Base-by-base conservation (phyloP, 2,329 filamentous ascomycete genomes). In the Dothiorella sarmentorum region DNA sequence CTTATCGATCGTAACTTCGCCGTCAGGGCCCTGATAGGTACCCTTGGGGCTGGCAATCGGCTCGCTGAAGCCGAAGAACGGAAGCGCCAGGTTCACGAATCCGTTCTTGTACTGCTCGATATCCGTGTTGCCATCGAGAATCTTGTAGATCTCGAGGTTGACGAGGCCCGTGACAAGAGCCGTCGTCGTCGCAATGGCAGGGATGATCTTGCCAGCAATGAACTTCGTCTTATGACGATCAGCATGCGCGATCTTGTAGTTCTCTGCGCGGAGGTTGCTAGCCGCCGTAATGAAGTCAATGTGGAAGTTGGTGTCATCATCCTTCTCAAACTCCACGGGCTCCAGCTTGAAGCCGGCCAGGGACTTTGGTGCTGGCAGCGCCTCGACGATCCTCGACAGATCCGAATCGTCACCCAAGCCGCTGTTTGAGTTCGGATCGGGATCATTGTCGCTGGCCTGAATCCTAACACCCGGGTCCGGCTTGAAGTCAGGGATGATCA, bases 91-190 rank as follows among this genome's bases (percentile, higher is more conserved):
- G 77, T 99, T 99, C 76, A 97, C 82, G 75, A 99, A 99, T 15
- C 94, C 94, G 71, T 99, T 99, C 84, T 97, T 97, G 86, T 95
- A 99, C 76, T 97, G 90, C 77, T 97, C 94, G 64, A 97, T 88
- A 66, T 97, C 91, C n/a, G 83, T 85, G 81, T 99, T 97, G 70
- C 91, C 93, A 69, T 97, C 94, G 44, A 99, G 81, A 63, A 99
- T 84, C 85, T 99, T 99, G 86, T 90, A 97, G 47, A 97, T 78
- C 78, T 99, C 94, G 44, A 99, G 79, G 15, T 95, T 83, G 56
- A 99, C 91, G 44, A 99, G 82, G 60, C 94, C 94, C 2, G 94
- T 99, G 11, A 97, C 93, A 60, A 99, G 80, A 3, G 94, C 93
- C 2, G 94, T 99, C 0, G 94, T 97, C 3, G 94, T 99, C 43